A percentile compares a stretch with the other conserved stretches of the same genome.
Evolutionary conservation across 495 filamentous ascomycete species (phyloP).

Genomic region (Jackrogersella minutella): DNA sequence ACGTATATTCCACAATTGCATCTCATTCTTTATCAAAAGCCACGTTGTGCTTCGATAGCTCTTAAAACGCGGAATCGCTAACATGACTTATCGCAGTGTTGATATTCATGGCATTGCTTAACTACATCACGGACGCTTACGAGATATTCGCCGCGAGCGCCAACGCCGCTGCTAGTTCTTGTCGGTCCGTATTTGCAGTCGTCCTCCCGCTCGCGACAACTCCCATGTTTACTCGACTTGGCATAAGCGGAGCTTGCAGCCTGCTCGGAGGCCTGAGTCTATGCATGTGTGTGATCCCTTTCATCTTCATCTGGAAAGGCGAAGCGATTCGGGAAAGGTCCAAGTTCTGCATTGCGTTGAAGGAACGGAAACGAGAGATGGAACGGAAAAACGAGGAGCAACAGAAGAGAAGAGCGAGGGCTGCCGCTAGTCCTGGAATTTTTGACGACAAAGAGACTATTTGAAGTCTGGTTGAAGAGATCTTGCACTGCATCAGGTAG

Average conservation of each 20-base stretch:
- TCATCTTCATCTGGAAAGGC: conserved; percentile 54
- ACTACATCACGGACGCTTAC: conserved; percentile 81
- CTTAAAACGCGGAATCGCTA: conserved; percentile 2
- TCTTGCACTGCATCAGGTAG: background rate
- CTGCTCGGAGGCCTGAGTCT: conserved; percentile 50
- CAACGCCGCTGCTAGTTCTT: conserved; percentile 68
- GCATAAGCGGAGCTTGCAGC: conserved; percentile 49
- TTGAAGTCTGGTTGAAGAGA: background rate
- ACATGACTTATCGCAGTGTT: conserved; percentile 44
- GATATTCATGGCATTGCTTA: conserved; percentile 70
- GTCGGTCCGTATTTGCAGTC: conserved; percentile 69
- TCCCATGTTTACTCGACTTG: conserved; percentile 50
- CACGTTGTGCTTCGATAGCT: background rate
- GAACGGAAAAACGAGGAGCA: conserved; percentile 44
- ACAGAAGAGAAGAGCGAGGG: conserved; percentile 14
- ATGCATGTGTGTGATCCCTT: conserved; percentile 51
- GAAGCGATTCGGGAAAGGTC: conserved; percentile 46
- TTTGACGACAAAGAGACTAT: conserved; percentile 25
- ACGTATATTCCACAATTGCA: conserved; percentile 44
- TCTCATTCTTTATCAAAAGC: background rate
- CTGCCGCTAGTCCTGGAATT: background rate
- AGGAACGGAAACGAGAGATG: conserved; percentile 50
- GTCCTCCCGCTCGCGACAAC: conserved; percentile 60
- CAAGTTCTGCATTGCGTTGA: conserved; percentile 50
- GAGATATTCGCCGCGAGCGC: conserved; percentile 75